Percentiles rank a stretch among this genome's conserved stretches.
These are phyloP conservation scores for Dalechampia spathulata DNA, from an alignment of 441 rosid genomes.

Conservation along the genomic window DNA sequence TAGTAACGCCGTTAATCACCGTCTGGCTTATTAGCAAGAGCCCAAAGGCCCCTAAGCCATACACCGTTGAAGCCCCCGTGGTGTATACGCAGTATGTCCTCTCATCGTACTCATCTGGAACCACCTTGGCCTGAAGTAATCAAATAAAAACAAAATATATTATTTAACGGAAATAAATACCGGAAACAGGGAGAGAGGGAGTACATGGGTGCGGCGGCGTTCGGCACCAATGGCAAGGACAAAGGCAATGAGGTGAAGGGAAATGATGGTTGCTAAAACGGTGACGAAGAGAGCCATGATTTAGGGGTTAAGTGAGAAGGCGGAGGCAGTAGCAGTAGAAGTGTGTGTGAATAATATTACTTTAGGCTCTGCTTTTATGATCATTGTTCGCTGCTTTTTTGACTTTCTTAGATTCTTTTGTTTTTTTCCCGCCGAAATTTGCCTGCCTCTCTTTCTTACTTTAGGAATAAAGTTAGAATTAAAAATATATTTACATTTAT, in stretches of 20 bases:
- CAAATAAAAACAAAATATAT: too few relatives aligned
- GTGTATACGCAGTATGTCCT: slow-evolving; percentile 58
- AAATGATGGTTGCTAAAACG: slow-evolving; percentile 39
- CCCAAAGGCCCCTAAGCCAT: slow-evolving; percentile 77
- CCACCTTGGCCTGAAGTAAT: slow-evolving; percentile 45
- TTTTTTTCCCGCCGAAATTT: too few relatives aligned
- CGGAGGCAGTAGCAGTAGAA: too few relatives aligned
- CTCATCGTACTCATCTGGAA: slow-evolving; percentile 76
- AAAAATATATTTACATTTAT: too few relatives aligned
- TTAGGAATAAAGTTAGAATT: too few relatives aligned
- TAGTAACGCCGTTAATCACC: slow-evolving; percentile 65
- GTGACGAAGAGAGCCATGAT: slow-evolving; percentile 76
- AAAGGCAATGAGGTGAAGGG: slow-evolving; percentile 87
- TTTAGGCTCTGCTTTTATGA: too few relatives aligned
- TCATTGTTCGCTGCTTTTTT: too few relatives aligned
- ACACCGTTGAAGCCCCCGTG: slow-evolving; percentile 71
- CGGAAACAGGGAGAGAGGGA: background rate
- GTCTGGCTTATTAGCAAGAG: slow-evolving; percentile 62
- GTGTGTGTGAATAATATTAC: too few relatives aligned
- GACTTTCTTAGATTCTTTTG: too few relatives aligned
- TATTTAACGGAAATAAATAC: background rate
- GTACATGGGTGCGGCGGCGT: slow-evolving; percentile 85
- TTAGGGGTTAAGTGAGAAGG: too few relatives aligned
- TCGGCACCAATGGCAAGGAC: slow-evolving; percentile 92
- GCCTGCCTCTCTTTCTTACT: too few relatives aligned